A percentile compares a stretch with the other conserved stretches of the same genome.
Evolutionary conservation across 108 stramenopile genomes (phyloP).

Genomic region (Skeletonema marinoi): DNA sequence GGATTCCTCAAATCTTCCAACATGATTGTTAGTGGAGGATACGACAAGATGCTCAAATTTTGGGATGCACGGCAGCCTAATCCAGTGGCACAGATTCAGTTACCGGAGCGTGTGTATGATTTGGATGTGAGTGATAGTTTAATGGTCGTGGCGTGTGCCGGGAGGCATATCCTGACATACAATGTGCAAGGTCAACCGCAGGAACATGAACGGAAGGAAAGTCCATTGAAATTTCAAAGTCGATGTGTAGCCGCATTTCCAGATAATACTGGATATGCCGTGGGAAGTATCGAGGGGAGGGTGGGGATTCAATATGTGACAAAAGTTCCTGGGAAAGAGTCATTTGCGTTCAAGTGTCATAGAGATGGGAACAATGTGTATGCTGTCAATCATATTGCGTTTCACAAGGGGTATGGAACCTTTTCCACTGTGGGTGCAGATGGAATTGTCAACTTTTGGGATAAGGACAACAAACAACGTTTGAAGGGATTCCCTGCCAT

Average conservation of each 20-base stretch:
- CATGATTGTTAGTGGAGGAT: constrained; percentile 80
- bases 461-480: constrained; percentile 92
- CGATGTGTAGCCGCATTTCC: constrained; percentile 88
- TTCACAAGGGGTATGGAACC: constrained; percentile 86
- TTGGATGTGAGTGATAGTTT: constrained; percentile 83
- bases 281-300: constrained; percentile 96
- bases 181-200: constrained; percentile 74
- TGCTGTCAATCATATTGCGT: constrained; percentile 92
- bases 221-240: constrained; percentile 89
- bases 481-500: constrained; percentile 83
- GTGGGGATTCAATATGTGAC: constrained; percentile 96
- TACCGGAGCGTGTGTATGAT: constrained; percentile 87
- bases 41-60: constrained; percentile 87
- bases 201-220: constrained; percentile 75
- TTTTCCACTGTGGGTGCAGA: constrained; percentile 92
- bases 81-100: constrained; percentile 71
- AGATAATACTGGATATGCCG: constrained; percentile 89
- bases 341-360: constrained; percentile 99
- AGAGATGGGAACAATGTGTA: constrained; percentile 74
- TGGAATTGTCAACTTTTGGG: constrained; percentile 97
- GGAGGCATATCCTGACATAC: constrained; percentile 80
- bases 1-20: constrained; percentile 64
- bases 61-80: constrained; percentile 89
- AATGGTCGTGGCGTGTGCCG: constrained; percentile 87
- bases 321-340: constrained; percentile 76